A percentile compares a stretch with the other conserved stretches of the same genome.
These are phyloP conservation scores for Neurospora terricola DNA, from an alignment of 495 filamentous ascomycete species.

Conservation along the genomic window DNA sequence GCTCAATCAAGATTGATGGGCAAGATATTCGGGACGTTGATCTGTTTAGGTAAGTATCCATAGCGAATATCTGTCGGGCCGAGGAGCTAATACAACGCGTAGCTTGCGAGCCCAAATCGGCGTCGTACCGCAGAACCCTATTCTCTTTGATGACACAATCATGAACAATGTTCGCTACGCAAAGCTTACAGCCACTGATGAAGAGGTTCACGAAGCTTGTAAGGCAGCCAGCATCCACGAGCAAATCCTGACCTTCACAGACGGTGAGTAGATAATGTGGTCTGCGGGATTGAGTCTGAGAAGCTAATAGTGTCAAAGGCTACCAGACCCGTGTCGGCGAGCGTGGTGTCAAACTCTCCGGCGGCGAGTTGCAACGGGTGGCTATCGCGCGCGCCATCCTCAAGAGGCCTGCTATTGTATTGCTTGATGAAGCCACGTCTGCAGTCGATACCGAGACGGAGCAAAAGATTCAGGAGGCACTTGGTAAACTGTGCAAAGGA, in stretches of 20 bases:
- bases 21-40: constrained; percentile 63
- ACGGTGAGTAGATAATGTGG: constrained; percentile 20
- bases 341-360: constrained; percentile 57
- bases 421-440: constrained; percentile 49
- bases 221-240: constrained; percentile 79
- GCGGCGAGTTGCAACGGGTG: constrained; percentile 67
- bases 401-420: constrained; percentile 44
- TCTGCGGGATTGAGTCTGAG: not conserved
- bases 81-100: constrained; percentile 5
- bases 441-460: constrained; percentile 61
- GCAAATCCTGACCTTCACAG: constrained; percentile 55
- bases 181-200: constrained; percentile 69
- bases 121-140: constrained; percentile 86
- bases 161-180: constrained; percentile 95
- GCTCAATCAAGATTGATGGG: constrained; percentile 61
- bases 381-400: constrained; percentile 60
- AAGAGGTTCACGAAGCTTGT: constrained; percentile 77
- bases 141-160: constrained; percentile 87
- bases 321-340: constrained; percentile 55
- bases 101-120: constrained; percentile 60
- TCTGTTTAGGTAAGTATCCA: constrained; percentile 36
- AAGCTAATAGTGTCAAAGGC: constrained; percentile 17
- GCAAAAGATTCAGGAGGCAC: constrained; percentile 57
- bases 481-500: constrained; percentile 44
- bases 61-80: not conserved